Evolutionary conservation across 2,329 filamentous ascomycete species (phyloP).

Genomic region (Hypoxylon sp.): DNA sequence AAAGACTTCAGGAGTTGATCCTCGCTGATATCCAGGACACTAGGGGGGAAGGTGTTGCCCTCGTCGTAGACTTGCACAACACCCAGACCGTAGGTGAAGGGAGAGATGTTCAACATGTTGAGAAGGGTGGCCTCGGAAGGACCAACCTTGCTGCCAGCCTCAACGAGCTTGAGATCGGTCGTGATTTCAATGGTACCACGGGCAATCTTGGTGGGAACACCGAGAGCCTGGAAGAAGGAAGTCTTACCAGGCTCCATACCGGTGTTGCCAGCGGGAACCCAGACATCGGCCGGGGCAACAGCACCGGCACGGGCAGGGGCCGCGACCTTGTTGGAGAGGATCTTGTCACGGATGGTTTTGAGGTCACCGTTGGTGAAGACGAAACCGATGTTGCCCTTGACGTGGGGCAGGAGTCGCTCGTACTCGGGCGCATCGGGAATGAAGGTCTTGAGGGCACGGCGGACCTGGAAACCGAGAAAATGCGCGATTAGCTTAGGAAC

Average conservation of each 20-base stretch:
- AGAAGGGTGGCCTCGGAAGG: constrained; percentile 98
- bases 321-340: constrained; percentile 96
- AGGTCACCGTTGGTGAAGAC: constrained; percentile 99
- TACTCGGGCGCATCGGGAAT: constrained; percentile 92
- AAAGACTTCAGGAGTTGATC: constrained; percentile 91
- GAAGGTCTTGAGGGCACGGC: constrained; percentile 97
- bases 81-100: constrained; percentile 99
- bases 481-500: background rate
- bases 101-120: constrained; percentile 99
- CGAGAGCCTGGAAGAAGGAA: constrained; percentile 99
- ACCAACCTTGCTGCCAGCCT: constrained; percentile 93
- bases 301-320: constrained; percentile 98
- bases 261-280: constrained; percentile 97
- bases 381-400: constrained; percentile 99
- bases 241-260: constrained; percentile 99
- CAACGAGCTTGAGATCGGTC: constrained; percentile 96
- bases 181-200: constrained; percentile 99
- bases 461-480: constrained; percentile 71
- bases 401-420: constrained; percentile 95
- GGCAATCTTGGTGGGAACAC: constrained; percentile 99
- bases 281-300: constrained; percentile 93
- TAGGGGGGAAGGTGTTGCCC: constrained; percentile 90
- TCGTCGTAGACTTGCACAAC: constrained; percentile 97
- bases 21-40: constrained; percentile 94
- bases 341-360: constrained; percentile 92